Percentiles rank a stretch among this genome's conserved stretches.
Evolutionary conservation across 108 stramenopile genomes (phyloP).

Genomic region (Nitzschia putrida): DNA sequence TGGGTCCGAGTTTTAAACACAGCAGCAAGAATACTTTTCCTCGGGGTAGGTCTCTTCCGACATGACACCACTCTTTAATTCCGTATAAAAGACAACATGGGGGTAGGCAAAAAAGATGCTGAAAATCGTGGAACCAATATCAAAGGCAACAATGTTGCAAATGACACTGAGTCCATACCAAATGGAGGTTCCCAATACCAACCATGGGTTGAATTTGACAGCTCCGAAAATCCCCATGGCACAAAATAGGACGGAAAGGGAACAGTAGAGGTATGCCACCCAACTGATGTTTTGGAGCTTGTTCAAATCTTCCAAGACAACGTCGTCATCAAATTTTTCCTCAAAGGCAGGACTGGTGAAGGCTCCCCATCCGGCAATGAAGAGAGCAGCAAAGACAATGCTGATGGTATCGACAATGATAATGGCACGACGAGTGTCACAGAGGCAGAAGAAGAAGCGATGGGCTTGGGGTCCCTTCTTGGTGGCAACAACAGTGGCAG

Average conservation of each 20-base stretch:
- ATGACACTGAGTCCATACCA: conserved; percentile 22
- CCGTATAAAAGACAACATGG: conserved; percentile 37
- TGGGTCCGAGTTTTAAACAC: too few relatives aligned
- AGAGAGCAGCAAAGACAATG: conserved; percentile 19
- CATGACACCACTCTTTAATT: conserved; percentile 42
- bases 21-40: conserved; percentile 38
- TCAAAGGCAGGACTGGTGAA: conserved; percentile 6
- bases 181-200: background rate
- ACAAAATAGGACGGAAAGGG: background rate
- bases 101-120: conserved; percentile 35
- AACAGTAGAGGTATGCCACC: conserved; percentile 3
- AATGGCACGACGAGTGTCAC: conserved; percentile 49
- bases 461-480: conserved; percentile 22
- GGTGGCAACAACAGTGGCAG: too few relatives aligned
- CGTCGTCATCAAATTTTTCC: conserved; percentile 25
- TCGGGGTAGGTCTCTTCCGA: conserved; percentile 28
- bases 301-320: conserved; percentile 18
- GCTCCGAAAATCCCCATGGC: conserved; percentile 26
- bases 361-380: conserved; percentile 4
- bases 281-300: background rate
- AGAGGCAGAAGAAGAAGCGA: conserved; percentile 39
- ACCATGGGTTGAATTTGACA: conserved; percentile 11
- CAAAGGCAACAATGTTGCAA: background rate
- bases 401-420: conserved; percentile 44
- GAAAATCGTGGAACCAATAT: conserved; percentile 19